Conservation (phyloP, 768 basidiomycete species). For the Butyriboletus loyo region DNA sequence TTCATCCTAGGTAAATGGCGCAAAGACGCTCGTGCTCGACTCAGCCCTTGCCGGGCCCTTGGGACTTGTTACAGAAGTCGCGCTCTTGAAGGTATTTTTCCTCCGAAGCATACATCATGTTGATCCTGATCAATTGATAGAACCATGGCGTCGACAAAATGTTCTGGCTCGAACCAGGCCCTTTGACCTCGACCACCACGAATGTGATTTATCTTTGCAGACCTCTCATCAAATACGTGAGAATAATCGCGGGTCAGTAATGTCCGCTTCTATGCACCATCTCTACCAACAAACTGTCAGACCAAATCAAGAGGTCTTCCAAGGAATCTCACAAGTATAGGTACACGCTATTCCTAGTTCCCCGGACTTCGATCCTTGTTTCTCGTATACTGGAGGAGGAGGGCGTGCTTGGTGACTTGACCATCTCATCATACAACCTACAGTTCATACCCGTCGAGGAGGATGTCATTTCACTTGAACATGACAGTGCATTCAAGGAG, state of each 20-base stretch:
- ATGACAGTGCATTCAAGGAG: slow-evolving; percentile 82
- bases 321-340: slow-evolving; percentile 71
- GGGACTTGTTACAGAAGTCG: slow-evolving; percentile 92
- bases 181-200: slow-evolving; percentile 75
- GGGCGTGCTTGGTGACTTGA: slow-evolving; percentile 95
- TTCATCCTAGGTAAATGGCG: slow-evolving; percentile 72
- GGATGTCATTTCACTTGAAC: slow-evolving; percentile 89
- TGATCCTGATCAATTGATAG: slow-evolving; percentile 40
- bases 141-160: slow-evolving; percentile 99
- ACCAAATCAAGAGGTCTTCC: slow-evolving; percentile 85
- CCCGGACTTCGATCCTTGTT: slow-evolving; percentile 83
- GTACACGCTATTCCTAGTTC: slow-evolving; percentile 86
- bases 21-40: slow-evolving; percentile 96
- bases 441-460: slow-evolving; percentile 93
- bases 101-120: not conserved
- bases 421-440: slow-evolving; percentile 81
- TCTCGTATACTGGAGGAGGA: slow-evolving; percentile 88
- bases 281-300: slow-evolving; percentile 43
- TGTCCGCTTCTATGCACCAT: slow-evolving; percentile 4
- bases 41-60: slow-evolving; percentile 84
- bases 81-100: slow-evolving; percentile 75
- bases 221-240: slow-evolving; percentile 79
- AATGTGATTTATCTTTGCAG: slow-evolving; percentile 94
- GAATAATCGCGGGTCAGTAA: slow-evolving; percentile 81
- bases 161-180: slow-evolving; percentile 96